A percentile compares a stretch with the other conserved stretches of the same genome.
phyloP scores from a whole-genome alignment of 2,329 filamentous ascomycete species.

The Rosellinia necatrix region DNA sequence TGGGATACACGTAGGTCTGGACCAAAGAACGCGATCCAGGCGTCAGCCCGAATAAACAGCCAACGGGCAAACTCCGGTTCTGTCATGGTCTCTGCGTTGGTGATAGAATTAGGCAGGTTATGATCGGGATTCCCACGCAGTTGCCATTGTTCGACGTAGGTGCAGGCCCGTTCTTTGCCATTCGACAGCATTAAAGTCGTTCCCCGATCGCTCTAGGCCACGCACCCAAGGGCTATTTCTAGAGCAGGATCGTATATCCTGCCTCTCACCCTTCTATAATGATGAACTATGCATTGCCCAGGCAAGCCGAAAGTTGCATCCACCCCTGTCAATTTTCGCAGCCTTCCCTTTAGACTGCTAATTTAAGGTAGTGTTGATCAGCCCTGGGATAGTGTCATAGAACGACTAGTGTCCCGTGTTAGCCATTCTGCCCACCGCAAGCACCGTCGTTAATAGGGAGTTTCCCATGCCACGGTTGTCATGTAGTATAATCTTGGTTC shows the following conservation, averaged over 20 bases:
- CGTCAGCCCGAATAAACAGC: slow-evolving; percentile 31
- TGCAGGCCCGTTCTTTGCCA: not conserved
- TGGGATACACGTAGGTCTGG: slow-evolving; percentile 30
- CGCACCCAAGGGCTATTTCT: slow-evolving; percentile 23
- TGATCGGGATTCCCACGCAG: not conserved
- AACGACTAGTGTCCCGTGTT: not conserved
- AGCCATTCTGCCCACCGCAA: not conserved
- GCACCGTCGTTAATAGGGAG: too few relatives aligned
- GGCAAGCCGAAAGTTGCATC: slow-evolving; percentile 21
- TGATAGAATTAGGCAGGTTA: slow-evolving; percentile 7
- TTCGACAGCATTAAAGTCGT: slow-evolving; percentile 19
- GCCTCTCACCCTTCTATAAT: slow-evolving; percentile 12
- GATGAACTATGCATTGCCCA: slow-evolving; percentile 24
- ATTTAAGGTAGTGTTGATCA: not conserved
- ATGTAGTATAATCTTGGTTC: not conserved
- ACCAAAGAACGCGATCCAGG: slow-evolving; percentile 36
- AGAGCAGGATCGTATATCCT: slow-evolving; percentile 16
- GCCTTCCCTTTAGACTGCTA: not conserved
- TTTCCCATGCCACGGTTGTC: not conserved
- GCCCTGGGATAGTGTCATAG: not conserved
- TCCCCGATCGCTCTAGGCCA: slow-evolving; percentile 30
- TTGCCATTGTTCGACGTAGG: slow-evolving; percentile 1
- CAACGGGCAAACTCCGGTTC: slow-evolving; percentile 18
- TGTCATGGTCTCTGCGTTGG: slow-evolving; percentile 8
- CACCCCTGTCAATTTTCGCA: slow-evolving; percentile 1